Conservation (phyloP, 441 rosid genomes). For the Adansonia madagascariensis region DNA sequence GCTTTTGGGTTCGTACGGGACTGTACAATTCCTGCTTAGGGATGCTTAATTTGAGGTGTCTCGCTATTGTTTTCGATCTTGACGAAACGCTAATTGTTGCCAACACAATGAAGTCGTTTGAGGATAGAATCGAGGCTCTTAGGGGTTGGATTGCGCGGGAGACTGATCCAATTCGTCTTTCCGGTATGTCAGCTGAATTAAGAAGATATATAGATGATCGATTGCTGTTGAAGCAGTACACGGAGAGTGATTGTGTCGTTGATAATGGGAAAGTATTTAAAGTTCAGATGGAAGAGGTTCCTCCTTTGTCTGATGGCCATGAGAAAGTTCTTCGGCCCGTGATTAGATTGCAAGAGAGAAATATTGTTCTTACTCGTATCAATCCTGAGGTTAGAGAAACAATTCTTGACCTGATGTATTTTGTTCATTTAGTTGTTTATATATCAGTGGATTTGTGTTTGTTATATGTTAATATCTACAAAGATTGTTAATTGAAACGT, state of each 20-base stretch:
- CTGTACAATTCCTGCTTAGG: slow-evolving; percentile 77
- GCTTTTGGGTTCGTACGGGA: slow-evolving; percentile 74
- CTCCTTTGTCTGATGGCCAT: slow-evolving; percentile 54
- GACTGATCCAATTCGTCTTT: slow-evolving; percentile 59
- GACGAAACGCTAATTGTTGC: slow-evolving; percentile 98
- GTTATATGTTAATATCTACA: neutral
- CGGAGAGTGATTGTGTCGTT: slow-evolving; percentile 66
- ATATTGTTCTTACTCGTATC: slow-evolving; percentile 82
- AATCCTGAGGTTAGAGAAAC: slow-evolving; percentile 74
- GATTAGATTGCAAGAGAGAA: slow-evolving; percentile 74
- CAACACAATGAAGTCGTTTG: slow-evolving; percentile 92
- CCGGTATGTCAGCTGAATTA: slow-evolving; percentile 81
- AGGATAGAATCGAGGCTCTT: slow-evolving; percentile 82
- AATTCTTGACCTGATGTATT: slow-evolving; percentile 13
- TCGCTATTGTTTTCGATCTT: slow-evolving; percentile 91
- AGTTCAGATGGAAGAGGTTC: slow-evolving; percentile 86
- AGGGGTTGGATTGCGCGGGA: slow-evolving; percentile 82
- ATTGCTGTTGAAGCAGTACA: slow-evolving; percentile 77
- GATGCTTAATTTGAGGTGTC: slow-evolving; percentile 83
- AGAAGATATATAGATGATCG: slow-evolving; percentile 80
- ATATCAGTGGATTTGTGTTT: neutral
- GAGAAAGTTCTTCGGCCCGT: slow-evolving; percentile 87
- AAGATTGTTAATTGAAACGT: neutral
- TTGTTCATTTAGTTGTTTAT: slow-evolving; percentile 17
- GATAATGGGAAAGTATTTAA: slow-evolving; percentile 73